Evolutionary conservation across 108 stramenopile species (phyloP).

Genomic region (Nitzschia sp.): DNA sequence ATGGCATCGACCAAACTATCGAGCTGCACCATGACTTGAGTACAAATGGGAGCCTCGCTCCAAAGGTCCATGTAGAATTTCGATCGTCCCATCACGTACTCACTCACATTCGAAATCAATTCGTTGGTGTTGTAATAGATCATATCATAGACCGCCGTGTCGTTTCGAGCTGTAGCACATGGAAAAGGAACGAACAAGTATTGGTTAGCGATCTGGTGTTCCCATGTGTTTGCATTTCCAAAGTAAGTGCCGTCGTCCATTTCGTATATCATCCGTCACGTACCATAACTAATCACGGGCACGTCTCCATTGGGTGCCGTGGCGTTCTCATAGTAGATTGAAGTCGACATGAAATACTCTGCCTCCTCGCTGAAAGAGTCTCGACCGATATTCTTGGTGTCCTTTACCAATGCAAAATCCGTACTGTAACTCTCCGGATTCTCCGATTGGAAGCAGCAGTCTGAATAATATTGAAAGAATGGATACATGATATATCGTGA

Average conservation of each 20-base stretch:
- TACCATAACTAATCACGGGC: slow-evolving; percentile 13
- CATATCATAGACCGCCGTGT: slow-evolving; percentile 19
- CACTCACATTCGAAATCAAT: slow-evolving; percentile 10
- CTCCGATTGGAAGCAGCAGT: slow-evolving; percentile 24
- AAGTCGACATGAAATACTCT: slow-evolving; percentile 8
- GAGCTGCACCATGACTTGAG: slow-evolving; percentile 15
- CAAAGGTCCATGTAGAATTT: slow-evolving; percentile 17
- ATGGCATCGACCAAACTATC: neutral
- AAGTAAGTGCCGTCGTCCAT: no score
- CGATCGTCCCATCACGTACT: neutral
- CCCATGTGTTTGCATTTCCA: no score
- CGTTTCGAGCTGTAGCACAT: no score
- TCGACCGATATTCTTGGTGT: no score
- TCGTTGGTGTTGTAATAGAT: slow-evolving; percentile 7
- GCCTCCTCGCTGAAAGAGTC: no score
- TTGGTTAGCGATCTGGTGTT: no score
- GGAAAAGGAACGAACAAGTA: no score
- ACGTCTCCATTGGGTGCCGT: neutral
- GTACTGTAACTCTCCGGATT: neutral
- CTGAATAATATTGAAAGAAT: no score
- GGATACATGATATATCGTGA: no score
- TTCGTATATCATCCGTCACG: no score
- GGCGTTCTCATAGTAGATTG: neutral
- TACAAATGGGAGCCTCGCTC: slow-evolving; percentile 19
- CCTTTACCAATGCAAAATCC: slow-evolving; percentile 5